phyloP scores from a whole-genome alignment of 768 basidiomycete genomes.

The Pilatotrama ljubarskyi region DNA sequence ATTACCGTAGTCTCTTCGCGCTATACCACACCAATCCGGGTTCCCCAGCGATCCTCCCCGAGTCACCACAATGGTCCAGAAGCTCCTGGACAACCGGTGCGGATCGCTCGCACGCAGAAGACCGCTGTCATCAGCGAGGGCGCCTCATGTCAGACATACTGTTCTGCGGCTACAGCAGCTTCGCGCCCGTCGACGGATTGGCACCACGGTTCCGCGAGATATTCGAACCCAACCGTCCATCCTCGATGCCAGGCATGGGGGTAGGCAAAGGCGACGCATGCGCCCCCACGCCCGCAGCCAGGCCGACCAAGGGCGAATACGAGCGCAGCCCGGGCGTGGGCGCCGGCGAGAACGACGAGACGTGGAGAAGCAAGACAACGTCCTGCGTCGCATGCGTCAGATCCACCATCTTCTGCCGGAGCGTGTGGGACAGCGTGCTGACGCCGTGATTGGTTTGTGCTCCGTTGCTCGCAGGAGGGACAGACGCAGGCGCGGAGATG shows the following conservation, averaged over 20 bases:
- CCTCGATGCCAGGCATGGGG: constrained; percentile 35
- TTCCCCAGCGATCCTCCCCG: background rate
- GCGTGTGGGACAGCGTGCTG: constrained; percentile 54
- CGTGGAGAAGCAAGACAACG: constrained; percentile 82
- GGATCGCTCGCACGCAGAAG: background rate
- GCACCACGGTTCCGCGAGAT: constrained; percentile 59
- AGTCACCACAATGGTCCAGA: background rate
- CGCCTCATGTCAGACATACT: background rate
- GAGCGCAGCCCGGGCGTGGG: constrained; percentile 46
- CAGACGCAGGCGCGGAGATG: background rate
- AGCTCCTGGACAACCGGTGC: background rate
- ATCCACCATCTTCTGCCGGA: constrained; percentile 71
- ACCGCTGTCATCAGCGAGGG: too few relatives aligned
- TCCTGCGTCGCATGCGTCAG: constrained; percentile 85
- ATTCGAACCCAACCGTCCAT: constrained; percentile 51
- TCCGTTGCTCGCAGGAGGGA: background rate
- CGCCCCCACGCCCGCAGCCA: constrained; percentile 25
- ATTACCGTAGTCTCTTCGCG: background rate
- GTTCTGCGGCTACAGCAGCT: constrained; percentile 7
- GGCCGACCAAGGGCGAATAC: constrained; percentile 56
- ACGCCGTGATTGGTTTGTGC: constrained; percentile 24
- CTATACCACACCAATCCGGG: background rate
- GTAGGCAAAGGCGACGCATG: constrained; percentile 28
- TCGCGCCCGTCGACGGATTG: constrained; percentile 10
- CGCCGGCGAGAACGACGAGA: constrained; percentile 75